Conservation (phyloP, 2,329 filamentous ascomycete species). For the Beauveria sp. region DNA sequence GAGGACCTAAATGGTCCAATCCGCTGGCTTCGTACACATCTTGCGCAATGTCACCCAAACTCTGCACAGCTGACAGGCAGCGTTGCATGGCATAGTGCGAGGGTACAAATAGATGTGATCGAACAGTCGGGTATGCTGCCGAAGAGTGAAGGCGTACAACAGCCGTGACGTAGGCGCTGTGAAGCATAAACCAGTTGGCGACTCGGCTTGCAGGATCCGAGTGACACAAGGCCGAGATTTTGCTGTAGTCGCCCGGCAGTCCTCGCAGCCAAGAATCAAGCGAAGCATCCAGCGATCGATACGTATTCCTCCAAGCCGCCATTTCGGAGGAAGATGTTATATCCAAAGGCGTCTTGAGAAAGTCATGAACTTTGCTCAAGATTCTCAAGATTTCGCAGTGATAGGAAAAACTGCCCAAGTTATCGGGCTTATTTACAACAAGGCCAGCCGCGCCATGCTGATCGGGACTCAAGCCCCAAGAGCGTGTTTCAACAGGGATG, state of each 20-base stretch:
- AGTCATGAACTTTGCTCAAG: constrained; percentile 34
- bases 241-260: constrained; percentile 36
- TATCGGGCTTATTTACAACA: constrained; percentile 31
- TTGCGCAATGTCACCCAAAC: constrained; percentile 33
- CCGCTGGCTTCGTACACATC: constrained; percentile 37
- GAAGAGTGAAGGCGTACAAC: constrained; percentile 37
- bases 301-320: constrained; percentile 33
- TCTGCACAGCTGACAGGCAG: constrained; percentile 36
- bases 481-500: constrained; percentile 33
- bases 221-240: constrained; percentile 37
- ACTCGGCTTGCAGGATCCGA: constrained; percentile 37
- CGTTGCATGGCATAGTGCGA: constrained; percentile 38
- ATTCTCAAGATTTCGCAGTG: constrained; percentile 38
- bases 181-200: constrained; percentile 40
- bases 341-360: constrained; percentile 32
- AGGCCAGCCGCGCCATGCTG: constrained; percentile 20
- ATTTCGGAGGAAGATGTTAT: constrained; percentile 30
- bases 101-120: constrained; percentile 34
- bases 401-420: constrained; percentile 37
- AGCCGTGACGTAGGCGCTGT: constrained; percentile 36
- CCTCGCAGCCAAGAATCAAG: constrained; percentile 35
- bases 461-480: constrained; percentile 19
- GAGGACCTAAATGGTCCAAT: constrained; percentile 33
- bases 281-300: constrained; percentile 30
- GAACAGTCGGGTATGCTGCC: constrained; percentile 33